These are phyloP conservation scores for Peniophora sp. DNA, from an alignment of 1,284 basidiomycete species.

Conservation along the genomic window DNA sequence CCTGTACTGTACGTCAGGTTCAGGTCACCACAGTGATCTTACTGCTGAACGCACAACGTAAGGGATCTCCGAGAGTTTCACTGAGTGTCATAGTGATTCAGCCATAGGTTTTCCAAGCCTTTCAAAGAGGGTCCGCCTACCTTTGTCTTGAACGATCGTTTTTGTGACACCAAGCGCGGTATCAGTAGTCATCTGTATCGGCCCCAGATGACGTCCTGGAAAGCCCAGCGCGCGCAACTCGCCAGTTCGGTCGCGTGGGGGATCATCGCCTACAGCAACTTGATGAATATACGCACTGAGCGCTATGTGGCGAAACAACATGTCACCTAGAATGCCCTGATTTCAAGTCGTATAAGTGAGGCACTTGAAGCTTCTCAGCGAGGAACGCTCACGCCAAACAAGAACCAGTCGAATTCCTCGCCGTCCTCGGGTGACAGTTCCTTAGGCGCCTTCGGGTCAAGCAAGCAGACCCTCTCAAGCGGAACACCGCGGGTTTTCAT, in stretches of 20 bases:
- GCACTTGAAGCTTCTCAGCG: neutral
- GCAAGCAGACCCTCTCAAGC: slow-evolving; percentile 67
- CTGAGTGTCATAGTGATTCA: too few relatives aligned
- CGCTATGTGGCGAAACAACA: neutral
- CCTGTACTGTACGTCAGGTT: slow-evolving; percentile 37
- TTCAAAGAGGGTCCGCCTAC: too few relatives aligned
- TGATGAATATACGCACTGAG: neutral
- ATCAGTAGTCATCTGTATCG: slow-evolving; percentile 97
- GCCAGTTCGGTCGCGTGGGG: slow-evolving; percentile 81
- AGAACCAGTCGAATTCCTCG: slow-evolving; percentile 75
- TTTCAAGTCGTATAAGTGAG: neutral
- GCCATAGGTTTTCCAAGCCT: too few relatives aligned
- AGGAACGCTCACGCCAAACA: slow-evolving; percentile 63
- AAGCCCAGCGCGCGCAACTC: slow-evolving; percentile 86
- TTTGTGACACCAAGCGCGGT: slow-evolving; percentile 94
- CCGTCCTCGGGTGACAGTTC: slow-evolving; percentile 70
- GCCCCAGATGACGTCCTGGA: slow-evolving; percentile 74
- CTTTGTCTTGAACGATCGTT: slow-evolving; percentile 72
- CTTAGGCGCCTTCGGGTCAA: slow-evolving; percentile 78
- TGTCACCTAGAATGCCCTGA: slow-evolving; percentile 62
- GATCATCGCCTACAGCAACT: slow-evolving; percentile 78
- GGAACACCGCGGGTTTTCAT: slow-evolving; percentile 46
- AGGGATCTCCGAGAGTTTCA: slow-evolving; percentile 61
- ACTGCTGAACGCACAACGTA: slow-evolving; percentile 49
- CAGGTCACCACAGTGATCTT: too few relatives aligned